A percentile compares a stretch with the other conserved stretches of the same genome.
Evolutionary conservation across 108 stramenopile genomes (phyloP).

Genomic region (Conticribra guillardii): DNA sequence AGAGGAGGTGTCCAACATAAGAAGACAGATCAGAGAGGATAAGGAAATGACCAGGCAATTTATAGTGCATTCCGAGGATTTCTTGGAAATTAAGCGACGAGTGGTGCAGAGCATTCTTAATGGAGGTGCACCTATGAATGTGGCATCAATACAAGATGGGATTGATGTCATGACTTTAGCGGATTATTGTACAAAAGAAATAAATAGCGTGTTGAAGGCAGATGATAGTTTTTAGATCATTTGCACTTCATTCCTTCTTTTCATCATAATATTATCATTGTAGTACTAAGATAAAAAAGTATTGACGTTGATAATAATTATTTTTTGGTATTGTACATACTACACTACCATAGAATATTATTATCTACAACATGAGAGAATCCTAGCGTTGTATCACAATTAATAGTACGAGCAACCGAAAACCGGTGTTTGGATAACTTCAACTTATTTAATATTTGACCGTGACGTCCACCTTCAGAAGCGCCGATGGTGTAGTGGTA

Average conservation of each 20-base stretch:
- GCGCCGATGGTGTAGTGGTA: slow-evolving; percentile 89
- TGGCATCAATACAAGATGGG: slow-evolving; percentile 73
- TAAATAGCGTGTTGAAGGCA: slow-evolving; percentile 16
- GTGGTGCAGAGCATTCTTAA: slow-evolving; percentile 53
- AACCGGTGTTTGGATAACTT: no score
- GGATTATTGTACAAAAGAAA: slow-evolving; percentile 59
- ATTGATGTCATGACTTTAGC: slow-evolving; percentile 79
- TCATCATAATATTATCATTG: no score
- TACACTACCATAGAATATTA: no score
- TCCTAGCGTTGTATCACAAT: no score
- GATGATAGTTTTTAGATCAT: slow-evolving; percentile 4
- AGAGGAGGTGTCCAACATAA: slow-evolving; percentile 47
- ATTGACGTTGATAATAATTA: no score
- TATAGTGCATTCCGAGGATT: slow-evolving; percentile 77
- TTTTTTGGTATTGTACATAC: no score
- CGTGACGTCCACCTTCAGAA: no score
- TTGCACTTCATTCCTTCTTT: no score
- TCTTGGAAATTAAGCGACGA: slow-evolving; percentile 67
- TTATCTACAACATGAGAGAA: no score
- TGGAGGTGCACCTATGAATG: slow-evolving; percentile 27
- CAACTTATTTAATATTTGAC: no score
- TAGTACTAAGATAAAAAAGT: no score
- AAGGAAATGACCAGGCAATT: slow-evolving; percentile 80
- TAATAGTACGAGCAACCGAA: no score
- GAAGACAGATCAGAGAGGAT: slow-evolving; percentile 41